Evolutionary conservation across 2,329 filamentous ascomycete species (phyloP).

Genomic region (Dactylonectria macrodidyma): DNA sequence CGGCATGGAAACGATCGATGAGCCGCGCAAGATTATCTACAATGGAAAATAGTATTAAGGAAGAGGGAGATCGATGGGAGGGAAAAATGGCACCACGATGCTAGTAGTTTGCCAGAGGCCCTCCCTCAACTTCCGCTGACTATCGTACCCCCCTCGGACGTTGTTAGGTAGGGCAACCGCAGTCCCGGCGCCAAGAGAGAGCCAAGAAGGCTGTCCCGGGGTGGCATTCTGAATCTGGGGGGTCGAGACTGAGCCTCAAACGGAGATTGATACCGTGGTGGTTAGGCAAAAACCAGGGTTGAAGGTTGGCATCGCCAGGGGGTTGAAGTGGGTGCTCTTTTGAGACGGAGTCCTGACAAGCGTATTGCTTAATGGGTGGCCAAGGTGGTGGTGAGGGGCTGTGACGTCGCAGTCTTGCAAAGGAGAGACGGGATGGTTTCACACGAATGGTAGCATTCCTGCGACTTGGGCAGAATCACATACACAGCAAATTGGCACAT

Average conservation of each 20-base stretch:
- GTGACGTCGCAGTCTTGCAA: constrained; percentile 3
- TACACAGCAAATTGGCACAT: background rate
- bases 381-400: constrained; percentile 4
- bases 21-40: constrained; percentile 38
- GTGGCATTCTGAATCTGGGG: constrained; percentile 36
- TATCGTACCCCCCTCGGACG: background rate
- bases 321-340: constrained; percentile 20
- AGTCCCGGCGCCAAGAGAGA: constrained; percentile 22
- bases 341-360: constrained; percentile 34
- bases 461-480: background rate
- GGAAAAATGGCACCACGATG: constrained; percentile 40
- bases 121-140: background rate
- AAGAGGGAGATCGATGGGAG: constrained; percentile 23
- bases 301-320: constrained; percentile 32
- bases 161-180: constrained; percentile 13
- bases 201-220: constrained; percentile 19
- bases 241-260: constrained; percentile 45
- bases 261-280: constrained; percentile 42
- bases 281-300: constrained; percentile 39
- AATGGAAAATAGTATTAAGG: constrained; percentile 29
- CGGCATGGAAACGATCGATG: constrained; percentile 29
- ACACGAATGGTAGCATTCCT: constrained; percentile 5
- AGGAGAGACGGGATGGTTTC: constrained; percentile 10
- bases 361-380: constrained; percentile 10
- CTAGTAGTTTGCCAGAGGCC: constrained; percentile 13